phyloP scores from a whole-genome alignment of 257 asterid species.

The Nicotiana obtusifolia region DNA sequence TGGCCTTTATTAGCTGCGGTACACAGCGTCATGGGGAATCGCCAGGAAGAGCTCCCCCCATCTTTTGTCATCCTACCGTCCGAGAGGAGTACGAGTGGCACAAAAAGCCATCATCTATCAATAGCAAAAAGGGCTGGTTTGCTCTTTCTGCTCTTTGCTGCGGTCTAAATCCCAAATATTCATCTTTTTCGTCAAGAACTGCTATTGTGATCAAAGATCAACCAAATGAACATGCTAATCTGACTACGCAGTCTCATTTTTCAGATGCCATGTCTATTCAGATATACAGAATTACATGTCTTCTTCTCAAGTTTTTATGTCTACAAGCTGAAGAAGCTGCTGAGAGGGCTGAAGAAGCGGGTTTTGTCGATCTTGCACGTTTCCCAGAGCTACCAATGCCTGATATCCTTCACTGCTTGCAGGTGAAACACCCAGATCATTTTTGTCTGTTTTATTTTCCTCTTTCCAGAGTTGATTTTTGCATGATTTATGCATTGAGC shows the following conservation, averaged over 20 bases:
- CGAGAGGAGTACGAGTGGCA: constrained; percentile 81
- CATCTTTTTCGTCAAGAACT: constrained; percentile 36
- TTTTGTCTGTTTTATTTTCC: background rate
- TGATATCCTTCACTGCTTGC: constrained; percentile 87
- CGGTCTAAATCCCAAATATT: constrained; percentile 40
- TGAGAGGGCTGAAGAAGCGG: constrained; percentile 78
- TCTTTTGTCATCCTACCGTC: constrained; percentile 53
- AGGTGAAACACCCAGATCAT: constrained; percentile 34
- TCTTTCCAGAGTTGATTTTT: background rate
- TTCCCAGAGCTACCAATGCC: constrained; percentile 99
- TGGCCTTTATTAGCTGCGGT: constrained; percentile 84
- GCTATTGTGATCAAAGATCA: constrained; percentile 52
- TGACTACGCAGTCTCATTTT: constrained; percentile 43
- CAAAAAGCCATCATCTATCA: constrained; percentile 58
- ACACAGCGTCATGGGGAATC: constrained; percentile 70
- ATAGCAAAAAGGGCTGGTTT: constrained; percentile 90
- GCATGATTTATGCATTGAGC: background rate
- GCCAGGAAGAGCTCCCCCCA: constrained; percentile 42
- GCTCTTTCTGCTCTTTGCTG: constrained; percentile 75
- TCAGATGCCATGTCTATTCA: constrained; percentile 73
- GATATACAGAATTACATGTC: constrained; percentile 63
- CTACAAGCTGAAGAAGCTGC: constrained; percentile 77
- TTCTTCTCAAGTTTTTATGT: constrained; percentile 73
- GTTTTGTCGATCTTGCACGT: constrained; percentile 74
- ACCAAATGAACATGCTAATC: constrained; percentile 24